Conservation (phyloP, 495 filamentous ascomycete genomes). For the Chaetomidium leptoderma region DNA sequence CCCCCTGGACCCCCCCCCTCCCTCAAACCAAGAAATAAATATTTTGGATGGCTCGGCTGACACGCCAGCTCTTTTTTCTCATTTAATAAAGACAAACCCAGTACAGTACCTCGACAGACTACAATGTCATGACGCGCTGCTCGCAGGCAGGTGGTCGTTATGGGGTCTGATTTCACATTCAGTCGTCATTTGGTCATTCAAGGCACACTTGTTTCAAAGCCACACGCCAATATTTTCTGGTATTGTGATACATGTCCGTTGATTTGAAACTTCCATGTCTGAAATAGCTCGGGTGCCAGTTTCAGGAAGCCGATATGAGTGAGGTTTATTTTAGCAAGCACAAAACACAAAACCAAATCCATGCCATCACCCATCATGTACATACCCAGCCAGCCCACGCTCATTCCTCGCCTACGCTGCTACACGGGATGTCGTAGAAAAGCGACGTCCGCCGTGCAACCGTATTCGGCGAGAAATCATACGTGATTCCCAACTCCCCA, state of each 20-base stretch:
- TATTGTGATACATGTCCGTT: too few species aligned
- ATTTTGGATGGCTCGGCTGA: too few species aligned
- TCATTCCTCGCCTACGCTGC: background rate
- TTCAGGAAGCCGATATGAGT: too few species aligned
- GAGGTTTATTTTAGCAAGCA: background rate
- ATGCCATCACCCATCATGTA: background rate
- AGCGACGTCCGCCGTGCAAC: background rate
- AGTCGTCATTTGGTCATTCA: background rate
- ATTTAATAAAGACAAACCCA: conserved; percentile 25
- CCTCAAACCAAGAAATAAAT: too few species aligned
- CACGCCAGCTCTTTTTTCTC: too few species aligned
- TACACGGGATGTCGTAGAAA: background rate
- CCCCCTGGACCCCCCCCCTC: too few species aligned
- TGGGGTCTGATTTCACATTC: conserved; percentile 3
- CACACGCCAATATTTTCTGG: too few species aligned
- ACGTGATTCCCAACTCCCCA: background rate
- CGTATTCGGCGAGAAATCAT: background rate
- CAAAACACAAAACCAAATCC: background rate
- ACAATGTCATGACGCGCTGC: conserved; percentile 27
- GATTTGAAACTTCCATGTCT: too few species aligned
- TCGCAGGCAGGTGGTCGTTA: conserved; percentile 28
- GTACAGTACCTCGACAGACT: conserved; percentile 23
- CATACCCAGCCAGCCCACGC: too few species aligned
- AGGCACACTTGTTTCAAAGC: too few species aligned
- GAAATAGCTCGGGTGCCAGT: too few species aligned